Base-by-base conservation (phyloP, 2,329 filamentous ascomycete species). In the Scedosporium aurantiacum region DNA sequence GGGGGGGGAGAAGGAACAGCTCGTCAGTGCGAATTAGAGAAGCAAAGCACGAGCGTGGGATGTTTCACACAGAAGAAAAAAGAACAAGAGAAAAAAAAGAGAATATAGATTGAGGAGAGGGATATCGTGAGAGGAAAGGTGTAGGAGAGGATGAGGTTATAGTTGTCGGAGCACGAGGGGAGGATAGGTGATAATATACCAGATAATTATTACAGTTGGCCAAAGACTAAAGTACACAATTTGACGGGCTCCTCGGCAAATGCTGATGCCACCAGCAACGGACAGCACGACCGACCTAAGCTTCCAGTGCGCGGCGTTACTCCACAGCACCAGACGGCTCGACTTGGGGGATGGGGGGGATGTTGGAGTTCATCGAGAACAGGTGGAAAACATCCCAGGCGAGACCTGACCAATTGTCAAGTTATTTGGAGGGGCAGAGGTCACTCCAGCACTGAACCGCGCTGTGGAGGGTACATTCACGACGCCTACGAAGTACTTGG, bases 131-230 rank as follows among this genome's bases (percentile, higher is more conserved):
- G 56, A 41, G 40, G 21, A 40, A 18, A 47, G 37, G 40, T 16
- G 52, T 2, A 57, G 43, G 25, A 43, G 40, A 40, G 43, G n/a
- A 18, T 23, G 57, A 45, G 40, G 40, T 37, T 43, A 41, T 37
- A 37, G 27, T 32, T 10, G 23, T n/a, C 27, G 52, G 32, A 40
- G 55, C 25, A 18, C 16, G 32, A 40, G 32, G 55, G 32, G 14
- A 57, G 32, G 55, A 32, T 57, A 57, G 58, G 23, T 60, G 25
- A 50, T 60, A 52, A 60, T 50, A 50, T 60, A 58, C 18, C 27
- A 27, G 55, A 27, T 40, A 57, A 18, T 23, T 16, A 21, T 27
- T 12, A 4, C 23, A 32, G 25, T 52, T 27, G 43, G 16, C 32
- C 45, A 18, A 32, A 43, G 28, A 23, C 32, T 27, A 18, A 32